Conservation (phyloP, 768 basidiomycete genomes). For the Pulveroboletus ravenelii region DNA sequence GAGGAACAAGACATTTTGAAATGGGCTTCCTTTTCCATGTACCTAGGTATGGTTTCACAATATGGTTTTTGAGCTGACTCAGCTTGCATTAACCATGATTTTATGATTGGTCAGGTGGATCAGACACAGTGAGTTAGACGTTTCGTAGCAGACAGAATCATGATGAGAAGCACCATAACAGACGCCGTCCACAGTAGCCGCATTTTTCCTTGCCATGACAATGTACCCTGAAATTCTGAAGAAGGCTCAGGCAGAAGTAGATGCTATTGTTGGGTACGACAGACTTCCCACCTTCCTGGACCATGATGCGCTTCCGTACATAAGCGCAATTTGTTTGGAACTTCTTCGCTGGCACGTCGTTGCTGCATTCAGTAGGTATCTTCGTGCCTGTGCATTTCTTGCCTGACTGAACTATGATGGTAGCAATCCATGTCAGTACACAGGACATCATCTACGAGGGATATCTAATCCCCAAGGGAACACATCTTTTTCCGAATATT, state of each 20-base stretch:
- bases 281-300: constrained; percentile 11
- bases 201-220: constrained; percentile 21
- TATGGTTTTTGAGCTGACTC: background rate
- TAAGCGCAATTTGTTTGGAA: constrained; percentile 15
- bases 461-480: too few species aligned
- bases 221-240: background rate
- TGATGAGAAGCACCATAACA: background rate
- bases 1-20: constrained; percentile 13
- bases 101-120: constrained; percentile 20
- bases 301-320: constrained; percentile 12
- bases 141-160: constrained; percentile 9
- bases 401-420: background rate
- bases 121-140: constrained; percentile 18
- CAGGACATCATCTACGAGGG: too few species aligned
- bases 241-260: constrained; percentile 12
- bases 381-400: background rate
- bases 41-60: constrained; percentile 7
- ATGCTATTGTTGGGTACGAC: constrained; percentile 4
- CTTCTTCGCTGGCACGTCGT: constrained; percentile 6
- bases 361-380: background rate
- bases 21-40: constrained; percentile 16
- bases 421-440: too few species aligned
- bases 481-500: too few species aligned
- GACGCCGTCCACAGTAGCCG: constrained; percentile 3
- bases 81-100: too few species aligned